These are phyloP conservation scores for Acanthamoeba triangularis DNA, from an alignment of 208 protist genomes.

Conservation along the genomic window DNA sequence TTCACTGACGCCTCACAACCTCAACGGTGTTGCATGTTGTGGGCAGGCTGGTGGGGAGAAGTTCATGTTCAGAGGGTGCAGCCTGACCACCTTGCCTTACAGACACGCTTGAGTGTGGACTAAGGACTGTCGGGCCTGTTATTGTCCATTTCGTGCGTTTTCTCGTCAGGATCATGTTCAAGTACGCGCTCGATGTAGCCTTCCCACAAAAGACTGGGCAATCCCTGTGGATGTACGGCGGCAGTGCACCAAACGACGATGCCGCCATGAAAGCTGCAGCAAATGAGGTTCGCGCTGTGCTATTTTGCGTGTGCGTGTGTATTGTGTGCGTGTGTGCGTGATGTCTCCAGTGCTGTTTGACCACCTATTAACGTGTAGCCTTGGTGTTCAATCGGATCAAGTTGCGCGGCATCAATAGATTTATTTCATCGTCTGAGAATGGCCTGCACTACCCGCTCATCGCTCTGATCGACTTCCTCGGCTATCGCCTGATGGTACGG, in stretches of 20 bases:
- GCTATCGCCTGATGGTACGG: slow-evolving; percentile 14
- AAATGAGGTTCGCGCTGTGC: slow-evolving; percentile 49
- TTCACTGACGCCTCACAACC: too few relatives aligned
- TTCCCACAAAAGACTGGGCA: not conserved
- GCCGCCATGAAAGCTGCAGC: slow-evolving; percentile 58
- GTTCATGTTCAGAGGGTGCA: slow-evolving; percentile 65
- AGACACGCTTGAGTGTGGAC: too few relatives aligned
- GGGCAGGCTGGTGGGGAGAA: slow-evolving; percentile 51
- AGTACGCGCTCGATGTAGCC: slow-evolving; percentile 31
- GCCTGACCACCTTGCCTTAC: not conserved
- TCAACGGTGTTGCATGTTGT: not conserved
- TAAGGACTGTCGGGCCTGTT: too few relatives aligned
- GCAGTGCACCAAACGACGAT: not conserved
- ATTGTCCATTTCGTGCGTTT: not conserved
- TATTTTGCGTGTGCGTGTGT: too few relatives aligned
- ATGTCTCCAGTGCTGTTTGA: too few relatives aligned
- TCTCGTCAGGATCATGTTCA: slow-evolving; percentile 65
- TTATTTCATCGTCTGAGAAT: slow-evolving; percentile 6
- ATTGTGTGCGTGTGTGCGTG: too few relatives aligned
- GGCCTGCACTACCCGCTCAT: slow-evolving; percentile 41
- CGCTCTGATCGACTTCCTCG: slow-evolving; percentile 49
- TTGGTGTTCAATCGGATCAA: too few relatives aligned
- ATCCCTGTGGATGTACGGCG: slow-evolving; percentile 54
- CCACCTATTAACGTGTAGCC: too few relatives aligned
- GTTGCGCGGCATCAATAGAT: slow-evolving; percentile 19